phyloP scores from a whole-genome alignment of 2,329 filamentous ascomycete genomes.

The Colletotrichum filicis region DNA sequence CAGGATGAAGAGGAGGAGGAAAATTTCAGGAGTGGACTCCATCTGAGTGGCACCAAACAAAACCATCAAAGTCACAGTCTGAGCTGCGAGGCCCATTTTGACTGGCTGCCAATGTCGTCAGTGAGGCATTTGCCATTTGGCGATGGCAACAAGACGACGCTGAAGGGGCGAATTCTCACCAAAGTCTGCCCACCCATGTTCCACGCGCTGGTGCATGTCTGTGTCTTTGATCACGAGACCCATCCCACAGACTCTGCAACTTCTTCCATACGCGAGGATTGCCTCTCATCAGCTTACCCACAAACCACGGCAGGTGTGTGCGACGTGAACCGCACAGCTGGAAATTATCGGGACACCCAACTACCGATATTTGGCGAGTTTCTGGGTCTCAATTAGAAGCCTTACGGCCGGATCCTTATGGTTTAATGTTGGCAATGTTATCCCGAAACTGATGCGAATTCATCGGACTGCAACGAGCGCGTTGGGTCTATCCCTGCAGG shows the following conservation, averaged over 20 bases:
- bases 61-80: conserved; percentile 10
- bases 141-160: conserved; percentile 12
- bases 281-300: not conserved
- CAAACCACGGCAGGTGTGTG: not conserved
- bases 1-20: not conserved
- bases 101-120: conserved; percentile 28
- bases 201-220: conserved; percentile 4
- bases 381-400: conserved; percentile 10
- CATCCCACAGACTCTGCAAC: not conserved
- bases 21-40: conserved; percentile 7
- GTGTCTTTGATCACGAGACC: conserved; percentile 27
- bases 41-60: conserved; percentile 19
- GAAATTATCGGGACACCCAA: conserved; percentile 14
- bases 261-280: not conserved
- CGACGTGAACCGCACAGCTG: not conserved
- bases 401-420: not conserved
- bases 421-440: not conserved
- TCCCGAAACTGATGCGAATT: conserved; percentile 2
- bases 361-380: conserved; percentile 14
- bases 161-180: conserved; percentile 6
- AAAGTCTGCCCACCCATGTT: not conserved
- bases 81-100: conserved; percentile 19
- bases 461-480: not conserved
- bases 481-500: conserved; percentile 16
- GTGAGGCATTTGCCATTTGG: conserved; percentile 30